Percentiles rank a stretch among this genome's conserved stretches.
phyloP scores from a whole-genome alignment of 2,329 filamentous ascomycete genomes.

The Hymenoscyphus occultus region DNA sequence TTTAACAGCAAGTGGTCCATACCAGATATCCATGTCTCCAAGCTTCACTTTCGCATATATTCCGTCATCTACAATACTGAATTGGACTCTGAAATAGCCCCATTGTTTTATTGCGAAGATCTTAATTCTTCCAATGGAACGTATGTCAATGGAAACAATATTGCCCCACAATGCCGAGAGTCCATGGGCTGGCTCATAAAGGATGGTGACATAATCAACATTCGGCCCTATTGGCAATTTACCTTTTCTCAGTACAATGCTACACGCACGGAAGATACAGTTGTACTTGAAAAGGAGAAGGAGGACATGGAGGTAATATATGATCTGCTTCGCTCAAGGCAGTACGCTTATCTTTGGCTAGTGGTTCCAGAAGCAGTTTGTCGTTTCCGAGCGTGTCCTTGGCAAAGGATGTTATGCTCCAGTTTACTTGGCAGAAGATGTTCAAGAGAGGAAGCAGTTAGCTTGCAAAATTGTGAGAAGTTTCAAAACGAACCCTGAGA shows the following conservation, averaged over 20 bases:
- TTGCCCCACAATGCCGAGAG: conserved; percentile 42
- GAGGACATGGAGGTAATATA: neutral
- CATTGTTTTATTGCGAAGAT: conserved; percentile 55
- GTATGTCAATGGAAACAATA: conserved; percentile 46
- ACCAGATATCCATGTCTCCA: conserved; percentile 44
- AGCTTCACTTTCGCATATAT: conserved; percentile 55
- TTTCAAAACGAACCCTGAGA: neutral
- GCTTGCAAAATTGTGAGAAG: conserved; percentile 60
- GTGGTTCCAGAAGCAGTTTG: conserved; percentile 48
- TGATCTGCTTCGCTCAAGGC: neutral
- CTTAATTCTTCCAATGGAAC: conserved; percentile 54
- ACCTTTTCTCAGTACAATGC: conserved; percentile 34
- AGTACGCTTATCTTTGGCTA: conserved; percentile 31
- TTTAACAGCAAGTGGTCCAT: conserved; percentile 34
- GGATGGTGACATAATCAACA: conserved; percentile 48
- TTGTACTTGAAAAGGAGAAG: neutral
- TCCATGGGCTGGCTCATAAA: conserved; percentile 46
- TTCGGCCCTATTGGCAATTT: conserved; percentile 40
- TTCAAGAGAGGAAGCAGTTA: conserved; percentile 53
- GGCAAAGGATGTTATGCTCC: conserved; percentile 52
- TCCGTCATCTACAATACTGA: conserved; percentile 48
- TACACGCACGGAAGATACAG: neutral
- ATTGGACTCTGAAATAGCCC: conserved; percentile 24
- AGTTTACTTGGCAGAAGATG: conserved; percentile 54
- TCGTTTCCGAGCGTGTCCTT: conserved; percentile 48